Base-by-base conservation (phyloP, 139 green algal genomes). In the Tetraselmis striata region DNA sequence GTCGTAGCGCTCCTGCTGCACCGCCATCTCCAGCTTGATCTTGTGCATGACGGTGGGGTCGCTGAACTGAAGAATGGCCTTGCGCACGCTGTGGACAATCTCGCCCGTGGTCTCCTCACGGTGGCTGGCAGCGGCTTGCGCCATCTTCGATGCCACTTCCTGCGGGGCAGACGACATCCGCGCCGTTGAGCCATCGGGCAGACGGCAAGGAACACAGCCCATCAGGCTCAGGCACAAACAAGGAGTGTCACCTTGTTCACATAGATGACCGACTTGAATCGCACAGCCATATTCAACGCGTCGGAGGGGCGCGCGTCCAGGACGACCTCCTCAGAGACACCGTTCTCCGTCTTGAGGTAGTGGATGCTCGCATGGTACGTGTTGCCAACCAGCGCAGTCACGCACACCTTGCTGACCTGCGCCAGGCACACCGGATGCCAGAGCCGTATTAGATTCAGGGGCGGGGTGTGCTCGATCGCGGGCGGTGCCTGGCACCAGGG, bases 281-380 rank as follows among this genome's bases (percentile, higher is more conserved):
- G 89, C 30, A 95, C 85, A 1, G 93, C 94, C 32, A 97, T 84
- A 86, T 97, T 97, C 85, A 97, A 92, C 5, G 94, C 94, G 77
- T 97, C 94, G 59, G 80, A 86, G 1, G 89, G 89, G 0, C 94
- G 86, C 0, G 92, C 88, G 77, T 97, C 94, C 11, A 97, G 83
- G 26, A 94, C 89, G 2, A 97, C 30, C 81, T 93, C 87, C 22
- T 83, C 31, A 22, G 45, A 67, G 18, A 67, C 45, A 18, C 45
- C 45, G 18, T 67, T 18, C 45, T 25, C 45, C 5, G 45, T 67
- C 45, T 67, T 67, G 11, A 67, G 18, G 18, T 67, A 84, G 80
- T 92, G 80, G 24, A 94, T 76, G 27, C 84, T 80, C 23, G 91
- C 90, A 59, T 92, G 87, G 84, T 94, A 94, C 18, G 90, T 94